phyloP scores from a whole-genome alignment of 305 asterid genomes.

The Fraxinus sp. region DNA sequence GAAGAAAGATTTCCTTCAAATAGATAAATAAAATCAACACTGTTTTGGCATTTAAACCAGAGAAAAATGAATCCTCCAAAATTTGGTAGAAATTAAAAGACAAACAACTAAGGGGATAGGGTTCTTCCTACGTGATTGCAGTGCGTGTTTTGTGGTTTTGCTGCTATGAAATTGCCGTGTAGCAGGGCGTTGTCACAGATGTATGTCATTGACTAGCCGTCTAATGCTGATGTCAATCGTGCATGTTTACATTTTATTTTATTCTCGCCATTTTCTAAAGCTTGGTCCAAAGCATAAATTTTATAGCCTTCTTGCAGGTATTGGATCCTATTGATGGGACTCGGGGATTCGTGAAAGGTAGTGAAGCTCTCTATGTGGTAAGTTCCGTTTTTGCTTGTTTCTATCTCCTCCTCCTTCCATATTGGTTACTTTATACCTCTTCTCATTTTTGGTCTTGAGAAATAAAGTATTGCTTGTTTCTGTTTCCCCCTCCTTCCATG shows the following conservation, averaged over 20 bases:
- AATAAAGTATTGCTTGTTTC: conserved; percentile 13
- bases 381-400: conserved; percentile 33
- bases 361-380: conserved; percentile 93
- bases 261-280: conserved; percentile 8
- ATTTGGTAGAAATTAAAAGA: neutral
- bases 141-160: neutral
- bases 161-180: conserved; percentile 9
- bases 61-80: neutral
- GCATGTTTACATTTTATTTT: neutral
- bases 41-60: neutral
- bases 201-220: neutral
- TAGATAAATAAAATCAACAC: conserved; percentile 5
- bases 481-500: conserved; percentile 10
- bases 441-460: neutral
- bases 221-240: neutral
- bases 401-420: conserved; percentile 7
- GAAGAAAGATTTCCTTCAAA: neutral
- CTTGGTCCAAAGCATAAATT: conserved; percentile 18
- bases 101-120: neutral
- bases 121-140: neutral
- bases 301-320: conserved; percentile 50
- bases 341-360: conserved; percentile 88
- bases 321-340: conserved; percentile 99
- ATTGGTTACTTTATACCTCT: conserved; percentile 19
- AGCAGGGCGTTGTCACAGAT: neutral